A percentile compares a stretch with the other conserved stretches of the same genome.
Conservation (phyloP, 1,284 basidiomycete species). For the Pulveroboletus sp. region DNA sequence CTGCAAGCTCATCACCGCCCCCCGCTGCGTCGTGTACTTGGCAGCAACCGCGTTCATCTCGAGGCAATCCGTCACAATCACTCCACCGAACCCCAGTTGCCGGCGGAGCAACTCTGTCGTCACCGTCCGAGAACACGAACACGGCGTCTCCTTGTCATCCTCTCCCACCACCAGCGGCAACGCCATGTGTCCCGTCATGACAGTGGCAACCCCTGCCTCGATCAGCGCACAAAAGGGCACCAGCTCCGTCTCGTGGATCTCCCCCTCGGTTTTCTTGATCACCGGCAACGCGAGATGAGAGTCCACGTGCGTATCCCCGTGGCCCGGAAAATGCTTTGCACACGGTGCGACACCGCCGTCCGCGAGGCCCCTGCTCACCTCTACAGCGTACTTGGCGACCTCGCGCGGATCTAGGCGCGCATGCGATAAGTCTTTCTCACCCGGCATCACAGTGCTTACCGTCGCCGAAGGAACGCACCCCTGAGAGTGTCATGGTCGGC, state of each 20-base stretch:
- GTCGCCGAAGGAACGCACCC: slow-evolving; percentile 70
- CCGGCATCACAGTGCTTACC: slow-evolving; percentile 39
- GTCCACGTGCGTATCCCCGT: slow-evolving; percentile 70
- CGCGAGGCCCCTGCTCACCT: slow-evolving; percentile 51
- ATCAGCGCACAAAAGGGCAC: slow-evolving; percentile 57
- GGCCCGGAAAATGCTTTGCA: slow-evolving; percentile 72
- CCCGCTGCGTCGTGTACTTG: slow-evolving; percentile 52
- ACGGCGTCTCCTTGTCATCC: slow-evolving; percentile 51
- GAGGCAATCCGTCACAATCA: slow-evolving; percentile 67
- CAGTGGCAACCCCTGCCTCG: slow-evolving; percentile 45
- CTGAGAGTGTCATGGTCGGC: slow-evolving; percentile 35
- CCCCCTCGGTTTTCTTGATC: slow-evolving; percentile 50
- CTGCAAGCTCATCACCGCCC: slow-evolving; percentile 53
- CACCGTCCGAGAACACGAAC: slow-evolving; percentile 54
- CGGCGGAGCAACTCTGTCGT: slow-evolving; percentile 54
- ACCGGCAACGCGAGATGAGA: slow-evolving; percentile 67
- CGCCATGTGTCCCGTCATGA: slow-evolving; percentile 75
- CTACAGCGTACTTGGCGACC: slow-evolving; percentile 50
- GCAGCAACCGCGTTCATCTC: slow-evolving; percentile 70
- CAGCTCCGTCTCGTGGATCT: slow-evolving; percentile 51
- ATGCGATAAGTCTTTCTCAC: background rate
- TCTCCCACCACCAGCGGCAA: slow-evolving; percentile 52
- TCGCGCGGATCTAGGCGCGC: slow-evolving; percentile 47
- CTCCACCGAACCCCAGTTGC: slow-evolving; percentile 51
- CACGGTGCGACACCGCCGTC: slow-evolving; percentile 55